These are phyloP conservation scores for Sporothrix schenckii DNA, from an alignment of 2,329 filamentous ascomycete species.

Conservation along the genomic window DNA sequence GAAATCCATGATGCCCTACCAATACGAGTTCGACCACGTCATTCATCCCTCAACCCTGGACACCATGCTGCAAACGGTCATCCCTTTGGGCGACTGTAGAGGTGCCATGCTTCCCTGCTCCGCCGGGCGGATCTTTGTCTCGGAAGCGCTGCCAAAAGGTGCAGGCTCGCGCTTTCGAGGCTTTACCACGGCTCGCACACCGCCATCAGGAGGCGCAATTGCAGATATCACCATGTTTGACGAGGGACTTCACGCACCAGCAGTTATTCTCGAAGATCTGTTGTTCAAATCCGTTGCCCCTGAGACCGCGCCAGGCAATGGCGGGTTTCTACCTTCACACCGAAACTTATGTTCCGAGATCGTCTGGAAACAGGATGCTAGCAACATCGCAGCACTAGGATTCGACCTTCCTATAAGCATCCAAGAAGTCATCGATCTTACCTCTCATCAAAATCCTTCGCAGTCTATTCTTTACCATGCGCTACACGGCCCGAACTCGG, in stretches of 20 bases:
- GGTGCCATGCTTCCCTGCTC: slow-evolving; percentile 54
- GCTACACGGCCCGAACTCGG: background rate
- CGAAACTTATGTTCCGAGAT: slow-evolving; percentile 55
- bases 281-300: slow-evolving; percentile 47
- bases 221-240: slow-evolving; percentile 52
- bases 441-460: slow-evolving; percentile 48
- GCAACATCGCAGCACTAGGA: slow-evolving; percentile 35
- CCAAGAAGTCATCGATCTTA: slow-evolving; percentile 40
- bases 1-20: slow-evolving; percentile 55
- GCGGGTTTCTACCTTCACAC: slow-evolving; percentile 52
- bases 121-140: slow-evolving; percentile 53
- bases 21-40: slow-evolving; percentile 57
- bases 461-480: slow-evolving; percentile 46
- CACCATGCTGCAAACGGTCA: slow-evolving; percentile 57
- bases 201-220: slow-evolving; percentile 45
- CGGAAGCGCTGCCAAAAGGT: slow-evolving; percentile 44
- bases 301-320: slow-evolving; percentile 38
- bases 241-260: slow-evolving; percentile 40
- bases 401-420: slow-evolving; percentile 33
- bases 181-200: slow-evolving; percentile 46
- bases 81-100: slow-evolving; percentile 48
- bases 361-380: slow-evolving; percentile 50
- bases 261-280: slow-evolving; percentile 52
- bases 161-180: slow-evolving; percentile 47
- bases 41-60: slow-evolving; percentile 64